These are phyloP conservation scores for Heliamphora pulchella DNA, from an alignment of 179 eudicot species.

Conservation along the genomic window DNA sequence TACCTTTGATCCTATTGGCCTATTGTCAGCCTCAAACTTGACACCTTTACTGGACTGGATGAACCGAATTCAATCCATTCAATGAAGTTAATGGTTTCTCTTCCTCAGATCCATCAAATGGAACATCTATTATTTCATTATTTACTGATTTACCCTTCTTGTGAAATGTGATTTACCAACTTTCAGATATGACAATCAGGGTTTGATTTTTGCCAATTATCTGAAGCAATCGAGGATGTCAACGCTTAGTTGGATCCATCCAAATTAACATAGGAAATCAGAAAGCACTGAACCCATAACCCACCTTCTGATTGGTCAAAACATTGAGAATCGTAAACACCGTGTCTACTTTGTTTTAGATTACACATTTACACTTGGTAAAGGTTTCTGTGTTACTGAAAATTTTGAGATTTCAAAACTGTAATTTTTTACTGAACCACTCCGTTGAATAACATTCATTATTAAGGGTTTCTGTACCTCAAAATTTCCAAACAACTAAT, in stretches of 20 bases:
- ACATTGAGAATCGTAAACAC: too few relatives aligned
- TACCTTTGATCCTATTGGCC: conserved; percentile 27
- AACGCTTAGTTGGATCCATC: not conserved
- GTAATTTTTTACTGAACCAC: not conserved
- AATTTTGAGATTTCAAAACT: not conserved
- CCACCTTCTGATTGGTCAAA: not conserved
- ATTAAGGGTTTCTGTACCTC: not conserved
- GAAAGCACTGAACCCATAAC: not conserved
- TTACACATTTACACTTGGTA: not conserved
- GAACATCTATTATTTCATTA: conserved; percentile 55
- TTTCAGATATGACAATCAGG: conserved; percentile 67
- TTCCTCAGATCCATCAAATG: conserved; percentile 54
- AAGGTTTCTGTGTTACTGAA: not conserved
- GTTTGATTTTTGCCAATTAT: conserved; percentile 61
- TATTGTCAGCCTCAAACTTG: conserved; percentile 45
- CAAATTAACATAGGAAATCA: conserved; percentile 14
- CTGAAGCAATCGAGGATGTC: conserved; percentile 28
- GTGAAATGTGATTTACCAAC: conserved; percentile 52
- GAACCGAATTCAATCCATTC: conserved; percentile 55
- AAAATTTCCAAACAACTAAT: too few relatives aligned
- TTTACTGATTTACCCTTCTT: conserved; percentile 53
- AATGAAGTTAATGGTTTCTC: conserved; percentile 27
- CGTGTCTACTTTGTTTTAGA: too few relatives aligned
- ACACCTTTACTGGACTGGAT: conserved; percentile 72
- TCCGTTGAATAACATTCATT: not conserved